A percentile compares a stretch with the other conserved stretches of the same genome.
phyloP scores from a whole-genome alignment of 2,329 filamentous ascomycete genomes.

The Colletotrichum sp. region DNA sequence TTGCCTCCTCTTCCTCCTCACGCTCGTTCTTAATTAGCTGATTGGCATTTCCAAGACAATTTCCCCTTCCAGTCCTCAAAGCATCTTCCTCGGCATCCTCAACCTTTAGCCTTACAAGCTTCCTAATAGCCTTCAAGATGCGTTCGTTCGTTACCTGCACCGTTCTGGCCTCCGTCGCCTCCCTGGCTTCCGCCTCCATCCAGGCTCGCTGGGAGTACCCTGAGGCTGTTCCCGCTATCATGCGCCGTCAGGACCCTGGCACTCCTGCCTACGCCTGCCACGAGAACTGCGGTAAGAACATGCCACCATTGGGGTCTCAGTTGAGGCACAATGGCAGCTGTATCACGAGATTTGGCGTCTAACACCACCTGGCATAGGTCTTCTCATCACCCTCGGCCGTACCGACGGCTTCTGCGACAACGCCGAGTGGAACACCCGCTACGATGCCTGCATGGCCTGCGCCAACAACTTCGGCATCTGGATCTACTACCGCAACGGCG shows the following conservation, averaged over 20 bases:
- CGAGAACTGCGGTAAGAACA: conserved; percentile 46
- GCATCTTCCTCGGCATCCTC: background rate
- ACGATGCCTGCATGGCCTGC: conserved; percentile 46
- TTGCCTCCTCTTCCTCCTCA: background rate
- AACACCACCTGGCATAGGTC: background rate
- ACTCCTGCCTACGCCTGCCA: conserved; percentile 50
- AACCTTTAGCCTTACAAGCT: background rate
- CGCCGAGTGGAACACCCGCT: conserved; percentile 42
- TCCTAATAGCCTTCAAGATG: conserved; percentile 7
- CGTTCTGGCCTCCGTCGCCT: conserved; percentile 16
- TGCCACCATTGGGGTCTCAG: background rate
- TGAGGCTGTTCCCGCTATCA: conserved; percentile 23
- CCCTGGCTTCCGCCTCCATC: background rate
- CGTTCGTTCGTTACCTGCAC: conserved; percentile 18
- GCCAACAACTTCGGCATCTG: conserved; percentile 48
- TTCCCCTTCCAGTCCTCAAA: background rate
- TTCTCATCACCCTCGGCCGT: conserved; percentile 38
- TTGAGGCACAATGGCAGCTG: background rate
- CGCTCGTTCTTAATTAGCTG: conserved; percentile 4
- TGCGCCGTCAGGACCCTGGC: conserved; percentile 48
- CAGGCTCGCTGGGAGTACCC: conserved; percentile 10
- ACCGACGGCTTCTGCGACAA: conserved; percentile 39
- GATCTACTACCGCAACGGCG: conserved; percentile 43
- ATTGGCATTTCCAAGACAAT: conserved; percentile 12
- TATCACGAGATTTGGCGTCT: background rate